Percentiles rank a stretch among this genome's conserved stretches.
Evolutionary conservation across 306 rosid genomes (phyloP).

Genomic region (Cajanus cajan): DNA sequence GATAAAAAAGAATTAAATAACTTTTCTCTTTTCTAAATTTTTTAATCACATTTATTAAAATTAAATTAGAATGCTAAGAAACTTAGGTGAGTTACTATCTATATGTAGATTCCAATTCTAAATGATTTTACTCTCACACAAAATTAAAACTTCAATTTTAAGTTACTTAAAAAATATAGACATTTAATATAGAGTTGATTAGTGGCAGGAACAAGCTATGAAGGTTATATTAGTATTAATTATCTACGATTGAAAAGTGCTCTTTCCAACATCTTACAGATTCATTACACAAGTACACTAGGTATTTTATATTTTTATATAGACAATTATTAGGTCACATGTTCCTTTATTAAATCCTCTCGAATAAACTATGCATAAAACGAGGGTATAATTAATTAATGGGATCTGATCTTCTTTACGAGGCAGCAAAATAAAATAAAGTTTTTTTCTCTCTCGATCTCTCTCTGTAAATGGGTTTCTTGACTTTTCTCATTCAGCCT

Average conservation of each 20-base stretch:
- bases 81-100: no score
- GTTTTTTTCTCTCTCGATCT: no score
- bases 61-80: neutral
- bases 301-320: constrained; percentile 28
- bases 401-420: constrained; percentile 33
- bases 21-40: no score
- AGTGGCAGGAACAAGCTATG: constrained; percentile 4
- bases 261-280: neutral
- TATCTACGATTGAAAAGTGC: neutral
- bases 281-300: constrained; percentile 22
- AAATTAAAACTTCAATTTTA: neutral
- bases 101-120: neutral
- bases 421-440: constrained; percentile 24
- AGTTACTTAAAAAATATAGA: neutral
- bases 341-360: constrained; percentile 6
- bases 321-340: constrained; percentile 38
- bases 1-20: no score
- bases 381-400: constrained; percentile 19
- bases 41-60: neutral
- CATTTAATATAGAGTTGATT: neutral
- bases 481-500: constrained; percentile 16
- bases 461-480: neutral
- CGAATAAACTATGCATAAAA: constrained; percentile 16
- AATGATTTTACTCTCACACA: neutral
- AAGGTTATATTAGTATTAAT: neutral